phyloP scores from a whole-genome alignment of 345 rosid genomes.

The Sisymbrium altissimum region DNA sequence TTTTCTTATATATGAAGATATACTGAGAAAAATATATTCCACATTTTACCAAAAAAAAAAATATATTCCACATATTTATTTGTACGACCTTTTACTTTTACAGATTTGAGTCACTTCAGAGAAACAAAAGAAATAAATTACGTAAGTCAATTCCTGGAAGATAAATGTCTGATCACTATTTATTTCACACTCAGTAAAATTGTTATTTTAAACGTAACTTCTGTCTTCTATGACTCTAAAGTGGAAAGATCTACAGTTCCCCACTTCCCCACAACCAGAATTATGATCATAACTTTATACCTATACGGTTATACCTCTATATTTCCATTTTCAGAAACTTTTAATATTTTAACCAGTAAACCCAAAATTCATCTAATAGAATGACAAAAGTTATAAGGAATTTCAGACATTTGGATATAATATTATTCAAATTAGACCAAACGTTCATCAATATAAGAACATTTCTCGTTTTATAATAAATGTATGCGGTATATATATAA shows the following conservation, averaged over 20 bases:
- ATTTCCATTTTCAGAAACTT: conserved; percentile 20
- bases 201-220: conserved; percentile 20
- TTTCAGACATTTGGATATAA: neutral
- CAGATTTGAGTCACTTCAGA: conserved; percentile 30
- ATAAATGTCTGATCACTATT: conserved; percentile 39
- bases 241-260: conserved; percentile 17
- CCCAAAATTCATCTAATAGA: neutral
- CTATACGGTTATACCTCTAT: neutral
- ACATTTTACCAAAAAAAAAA: neutral
- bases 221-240: conserved; percentile 21
- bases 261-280: conserved; percentile 17
- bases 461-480: neutral
- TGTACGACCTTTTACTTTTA: conserved; percentile 32
- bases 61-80: neutral
- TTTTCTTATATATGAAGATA: neutral
- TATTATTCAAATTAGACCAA: neutral
- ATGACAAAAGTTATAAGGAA: neutral
- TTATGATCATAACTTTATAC: conserved; percentile 19
- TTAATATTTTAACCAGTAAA: neutral
- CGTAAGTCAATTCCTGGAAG: conserved; percentile 31
- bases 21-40: neutral
- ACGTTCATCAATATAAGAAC: neutral
- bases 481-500: neutral
- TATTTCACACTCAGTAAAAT: conserved; percentile 29
- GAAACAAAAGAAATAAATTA: conserved; percentile 26